Base-by-base conservation (phyloP, 768 basidiomycete species). In the Suillus paluster region DNA sequence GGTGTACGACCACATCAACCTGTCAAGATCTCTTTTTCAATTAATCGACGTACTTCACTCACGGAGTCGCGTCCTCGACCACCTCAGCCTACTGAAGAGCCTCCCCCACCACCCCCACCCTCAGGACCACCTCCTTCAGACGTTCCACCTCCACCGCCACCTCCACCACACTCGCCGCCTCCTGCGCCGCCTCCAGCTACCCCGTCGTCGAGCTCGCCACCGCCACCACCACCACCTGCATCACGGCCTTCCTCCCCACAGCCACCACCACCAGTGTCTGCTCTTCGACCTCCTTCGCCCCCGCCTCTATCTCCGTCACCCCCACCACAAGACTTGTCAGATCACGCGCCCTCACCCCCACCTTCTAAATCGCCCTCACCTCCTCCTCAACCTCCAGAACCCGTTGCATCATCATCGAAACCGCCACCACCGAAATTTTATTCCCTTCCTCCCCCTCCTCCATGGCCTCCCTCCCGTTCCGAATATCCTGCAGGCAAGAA, bases 381-480 rank as follows among this genome's bases (percentile, higher is more conserved):
- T 14, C 33, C 50, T 12, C 61, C 73, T 5, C 70, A 71, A 2
- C 75, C 77, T 1, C 52, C 74, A 59, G 69, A 70, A 25, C 71
- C 74, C 14, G 62, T 70, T 41, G 74, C 77, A 11, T 70, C 73
- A 19, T 55, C 71, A 38, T 73, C 72, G 25, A 68, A 64, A 67
- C 58, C 66, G 27, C 71, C 69, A 6, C 66, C 75, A 5, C 74
- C 78, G 19, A 70, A 74, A 58, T 66, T 70, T 0, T 81, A 80
- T 65, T 78, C 80, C 8, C 73, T 80, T 14, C 76, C 81, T 14
- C 76, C 80, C 2, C 73, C 74, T 4, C 87, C 83, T 17, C 74
- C 78, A 3, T 91, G 87, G 86, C 81, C 82, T 1, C 86, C 89
- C 1, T 79, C 82, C 11, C 78, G 74, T 3, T 78, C 80, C 12